phyloP scores from a whole-genome alignment of 225 moss, liverwort and hornwort species.

The Physcomitrium patens region DNA sequence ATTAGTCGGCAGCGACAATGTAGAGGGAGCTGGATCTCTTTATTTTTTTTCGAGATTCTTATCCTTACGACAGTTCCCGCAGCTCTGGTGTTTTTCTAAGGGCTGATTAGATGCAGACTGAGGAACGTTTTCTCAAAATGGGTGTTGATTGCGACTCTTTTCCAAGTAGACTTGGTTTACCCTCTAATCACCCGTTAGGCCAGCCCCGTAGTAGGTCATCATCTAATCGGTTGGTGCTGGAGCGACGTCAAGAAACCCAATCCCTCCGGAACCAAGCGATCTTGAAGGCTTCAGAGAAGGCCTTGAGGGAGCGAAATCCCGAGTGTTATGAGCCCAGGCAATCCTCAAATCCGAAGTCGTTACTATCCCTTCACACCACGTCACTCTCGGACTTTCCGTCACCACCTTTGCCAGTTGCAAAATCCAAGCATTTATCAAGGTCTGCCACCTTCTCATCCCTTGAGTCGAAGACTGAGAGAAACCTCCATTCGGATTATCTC shows the following conservation, averaged over 20 bases:
- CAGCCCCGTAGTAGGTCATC: constrained; percentile 41
- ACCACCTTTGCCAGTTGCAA: constrained; percentile 26
- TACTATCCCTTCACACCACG: constrained; percentile 39
- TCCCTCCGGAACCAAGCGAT: constrained; percentile 32
- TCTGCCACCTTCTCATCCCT: constrained; percentile 42
- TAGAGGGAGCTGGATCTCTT: constrained; percentile 12
- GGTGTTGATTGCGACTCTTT: constrained; percentile 33
- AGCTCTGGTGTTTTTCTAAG: background rate
- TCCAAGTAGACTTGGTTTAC: constrained; percentile 16
- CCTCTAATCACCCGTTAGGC: constrained; percentile 38
- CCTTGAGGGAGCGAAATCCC: constrained; percentile 14
- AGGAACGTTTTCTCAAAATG: constrained; percentile 28
- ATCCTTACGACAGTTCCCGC: background rate
- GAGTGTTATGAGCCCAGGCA: background rate
- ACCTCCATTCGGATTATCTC: background rate
- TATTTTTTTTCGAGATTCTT: background rate
- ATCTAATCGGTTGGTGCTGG: constrained; percentile 31
- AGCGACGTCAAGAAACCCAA: constrained; percentile 23
- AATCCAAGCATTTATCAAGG: constrained; percentile 33
- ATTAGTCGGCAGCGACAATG: background rate
- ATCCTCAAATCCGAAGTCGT: constrained; percentile 24
- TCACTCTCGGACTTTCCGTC: constrained; percentile 1
- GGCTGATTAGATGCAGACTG: constrained; percentile 5
- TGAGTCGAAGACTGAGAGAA: constrained; percentile 15
- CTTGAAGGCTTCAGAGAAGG: constrained; percentile 5